Conservation (phyloP, 164 flowering plant genomes). For the Vitis vinifera region DNA sequence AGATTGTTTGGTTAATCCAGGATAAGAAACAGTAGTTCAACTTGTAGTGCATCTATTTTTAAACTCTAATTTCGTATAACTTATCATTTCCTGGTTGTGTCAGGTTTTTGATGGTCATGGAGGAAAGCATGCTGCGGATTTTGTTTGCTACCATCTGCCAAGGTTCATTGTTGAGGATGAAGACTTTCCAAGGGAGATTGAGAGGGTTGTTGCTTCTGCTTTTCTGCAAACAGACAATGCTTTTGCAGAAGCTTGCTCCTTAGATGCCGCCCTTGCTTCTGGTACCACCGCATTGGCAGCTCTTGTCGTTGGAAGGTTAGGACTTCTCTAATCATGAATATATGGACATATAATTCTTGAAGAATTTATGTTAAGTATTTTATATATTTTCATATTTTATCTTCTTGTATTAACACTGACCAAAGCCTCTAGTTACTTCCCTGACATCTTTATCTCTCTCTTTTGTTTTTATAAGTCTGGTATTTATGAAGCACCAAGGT, state of each 20-base stretch:
- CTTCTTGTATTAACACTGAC: background rate
- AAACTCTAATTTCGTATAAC: background rate
- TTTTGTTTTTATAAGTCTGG: too few relatives aligned
- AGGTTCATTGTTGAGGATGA: conserved; percentile 72
- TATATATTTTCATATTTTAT: background rate
- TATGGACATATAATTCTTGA: background rate
- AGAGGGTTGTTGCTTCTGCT: conserved; percentile 73
- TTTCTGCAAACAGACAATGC: conserved; percentile 87
- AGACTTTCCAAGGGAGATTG: conserved; percentile 75
- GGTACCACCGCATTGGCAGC: conserved; percentile 97
- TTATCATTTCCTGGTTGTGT: conserved; percentile 8
- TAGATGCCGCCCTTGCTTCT: conserved; percentile 79
- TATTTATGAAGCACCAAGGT: too few relatives aligned
- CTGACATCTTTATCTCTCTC: too few relatives aligned
- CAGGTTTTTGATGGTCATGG: conserved; percentile 98
- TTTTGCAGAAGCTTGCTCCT: conserved; percentile 80
- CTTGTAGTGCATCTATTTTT: background rate
- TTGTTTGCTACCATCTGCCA: conserved; percentile 77
- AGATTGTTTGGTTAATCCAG: background rate
- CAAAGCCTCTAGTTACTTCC: too few relatives aligned
- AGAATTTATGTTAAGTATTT: background rate
- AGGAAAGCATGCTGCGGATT: conserved; percentile 95
- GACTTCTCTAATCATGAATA: background rate
- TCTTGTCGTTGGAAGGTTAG: conserved; percentile 84
- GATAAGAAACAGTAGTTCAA: background rate